phyloP scores from a whole-genome alignment of 345 rosid species.

The Geranium rotundifolium region DNA sequence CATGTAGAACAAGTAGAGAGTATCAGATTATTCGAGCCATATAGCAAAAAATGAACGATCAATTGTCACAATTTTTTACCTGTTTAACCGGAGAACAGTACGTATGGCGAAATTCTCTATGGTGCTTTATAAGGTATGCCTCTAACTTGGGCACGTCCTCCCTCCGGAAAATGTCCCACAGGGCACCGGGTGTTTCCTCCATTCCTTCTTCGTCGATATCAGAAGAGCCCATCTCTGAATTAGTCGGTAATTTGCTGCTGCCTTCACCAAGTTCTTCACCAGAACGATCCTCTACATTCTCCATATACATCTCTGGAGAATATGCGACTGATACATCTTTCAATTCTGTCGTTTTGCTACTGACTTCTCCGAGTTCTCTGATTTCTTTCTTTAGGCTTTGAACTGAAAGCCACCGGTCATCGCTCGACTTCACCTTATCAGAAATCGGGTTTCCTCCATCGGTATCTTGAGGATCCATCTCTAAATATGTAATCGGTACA shows the following conservation, averaged over 20 bases:
- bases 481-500: background rate
- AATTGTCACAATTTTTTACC: constrained; percentile 22
- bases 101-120: constrained; percentile 62
- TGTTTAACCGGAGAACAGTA: constrained; percentile 50
- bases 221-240: constrained; percentile 3
- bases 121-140: constrained; percentile 55
- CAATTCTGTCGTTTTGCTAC: no score
- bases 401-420: background rate
- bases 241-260: background rate
- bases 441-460: background rate
- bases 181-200: constrained; percentile 38
- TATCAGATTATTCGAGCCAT: background rate
- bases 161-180: constrained; percentile 96
- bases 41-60: background rate
- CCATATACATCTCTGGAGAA: no score
- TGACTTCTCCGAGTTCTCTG: background rate
- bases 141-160: constrained; percentile 74
- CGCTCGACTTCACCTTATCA: background rate
- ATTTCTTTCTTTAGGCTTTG: background rate
- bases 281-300: no score
- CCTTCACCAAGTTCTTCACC: constrained; percentile 9
- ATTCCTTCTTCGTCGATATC: constrained; percentile 7
- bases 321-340: no score
- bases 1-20: constrained; percentile 2
- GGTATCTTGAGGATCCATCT: background rate